Conservation (phyloP, 2,329 filamentous ascomycete genomes). For the Pseudogymnoascus destructans region DNA sequence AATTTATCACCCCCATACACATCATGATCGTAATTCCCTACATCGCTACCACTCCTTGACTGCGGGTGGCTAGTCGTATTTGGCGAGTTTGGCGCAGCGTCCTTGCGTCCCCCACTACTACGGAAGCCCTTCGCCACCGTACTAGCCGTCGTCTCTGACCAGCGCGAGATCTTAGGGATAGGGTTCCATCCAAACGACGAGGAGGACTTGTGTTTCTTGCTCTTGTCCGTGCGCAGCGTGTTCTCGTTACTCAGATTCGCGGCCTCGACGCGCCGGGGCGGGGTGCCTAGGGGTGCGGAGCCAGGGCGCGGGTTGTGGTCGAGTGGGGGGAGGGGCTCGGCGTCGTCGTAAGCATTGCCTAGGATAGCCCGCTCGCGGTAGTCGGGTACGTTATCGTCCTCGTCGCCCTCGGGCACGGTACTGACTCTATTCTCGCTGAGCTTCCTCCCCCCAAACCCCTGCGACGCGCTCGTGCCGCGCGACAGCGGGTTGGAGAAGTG, state of each 20-base stretch:
- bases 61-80: slow-evolving; percentile 25
- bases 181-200: slow-evolving; percentile 68
- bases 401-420: slow-evolving; percentile 74
- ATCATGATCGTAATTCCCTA: slow-evolving; percentile 54
- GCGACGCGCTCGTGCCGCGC: slow-evolving; percentile 32
- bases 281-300: slow-evolving; percentile 43
- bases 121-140: slow-evolving; percentile 70
- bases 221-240: slow-evolving; percentile 56
- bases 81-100: not conserved
- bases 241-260: slow-evolving; percentile 58
- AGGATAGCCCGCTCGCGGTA: slow-evolving; percentile 35
- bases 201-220: slow-evolving; percentile 79
- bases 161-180: slow-evolving; percentile 86
- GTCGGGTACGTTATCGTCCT: slow-evolving; percentile 51
- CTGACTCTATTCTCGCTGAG: slow-evolving; percentile 72
- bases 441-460: slow-evolving; percentile 31
- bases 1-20: slow-evolving; percentile 48
- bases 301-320: slow-evolving; percentile 39
- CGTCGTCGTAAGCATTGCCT: slow-evolving; percentile 44
- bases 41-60: slow-evolving; percentile 69
- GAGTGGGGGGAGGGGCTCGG: slow-evolving; percentile 48
- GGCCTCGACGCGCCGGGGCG: slow-evolving; percentile 37
- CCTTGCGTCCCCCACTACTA: slow-evolving; percentile 41
- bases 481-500: slow-evolving; percentile 51
- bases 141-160: slow-evolving; percentile 92